Percentiles rank a stretch among this genome's conserved stretches.
phyloP scores from a whole-genome alignment of 176 grass and related monocot species.

The Ananas comosus region DNA sequence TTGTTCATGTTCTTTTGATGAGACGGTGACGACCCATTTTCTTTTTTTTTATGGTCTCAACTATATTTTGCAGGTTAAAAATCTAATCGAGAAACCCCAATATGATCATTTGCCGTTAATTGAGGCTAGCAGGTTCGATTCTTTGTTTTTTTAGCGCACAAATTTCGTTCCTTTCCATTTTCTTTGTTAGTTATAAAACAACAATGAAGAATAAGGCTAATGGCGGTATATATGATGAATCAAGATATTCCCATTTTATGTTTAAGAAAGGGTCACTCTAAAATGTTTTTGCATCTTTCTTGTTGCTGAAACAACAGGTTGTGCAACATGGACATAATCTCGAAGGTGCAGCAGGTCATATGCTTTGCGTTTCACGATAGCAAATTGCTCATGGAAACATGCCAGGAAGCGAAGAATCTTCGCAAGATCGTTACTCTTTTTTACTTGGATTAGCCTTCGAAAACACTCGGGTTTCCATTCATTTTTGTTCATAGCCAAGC shows the following conservation, averaged over 20 bases:
- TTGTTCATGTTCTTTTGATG: neutral
- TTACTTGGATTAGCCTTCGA: constrained; percentile 70
- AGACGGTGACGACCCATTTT: neutral
- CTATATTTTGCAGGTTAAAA: constrained; percentile 54
- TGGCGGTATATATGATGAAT: no score
- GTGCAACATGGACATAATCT: constrained; percentile 99
- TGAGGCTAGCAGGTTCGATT: constrained; percentile 87
- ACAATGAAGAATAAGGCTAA: neutral
- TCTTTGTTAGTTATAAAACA: neutral
- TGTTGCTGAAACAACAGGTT: constrained; percentile 48
- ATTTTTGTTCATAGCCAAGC: constrained; percentile 36
- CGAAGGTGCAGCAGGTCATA: constrained; percentile 89
- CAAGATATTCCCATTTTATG: neutral
- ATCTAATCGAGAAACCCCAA: constrained; percentile 94
- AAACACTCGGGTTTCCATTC: neutral
- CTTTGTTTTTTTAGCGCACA: constrained; percentile 6
- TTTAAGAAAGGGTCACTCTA: neutral
- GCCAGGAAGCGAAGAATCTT: constrained; percentile 90
- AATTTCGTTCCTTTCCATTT: neutral
- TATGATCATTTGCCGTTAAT: constrained; percentile 92
- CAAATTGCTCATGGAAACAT: constrained; percentile 94
- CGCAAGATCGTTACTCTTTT: constrained; percentile 97
- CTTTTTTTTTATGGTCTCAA: constrained; percentile 5
- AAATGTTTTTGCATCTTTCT: neutral
- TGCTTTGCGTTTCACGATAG: constrained; percentile 96